phyloP scores from a whole-genome alignment of 1,139 yeast genomes.

The Yamadazyma buinensis region DNA sequence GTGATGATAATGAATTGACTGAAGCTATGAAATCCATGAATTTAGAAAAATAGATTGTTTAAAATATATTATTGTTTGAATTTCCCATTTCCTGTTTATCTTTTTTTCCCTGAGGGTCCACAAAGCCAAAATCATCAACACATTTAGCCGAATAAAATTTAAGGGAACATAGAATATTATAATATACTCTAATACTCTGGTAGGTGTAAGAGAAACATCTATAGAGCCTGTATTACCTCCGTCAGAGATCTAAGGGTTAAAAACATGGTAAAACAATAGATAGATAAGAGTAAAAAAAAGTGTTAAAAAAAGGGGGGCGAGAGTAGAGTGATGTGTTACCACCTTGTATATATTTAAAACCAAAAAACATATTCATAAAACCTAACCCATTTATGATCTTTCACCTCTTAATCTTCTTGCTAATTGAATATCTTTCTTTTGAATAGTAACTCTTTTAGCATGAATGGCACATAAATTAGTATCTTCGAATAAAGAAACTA shows the following conservation, averaged over 20 bases:
- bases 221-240: too few species aligned
- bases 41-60: constrained; percentile 9
- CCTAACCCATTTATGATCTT: constrained; percentile 29
- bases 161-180: too few species aligned
- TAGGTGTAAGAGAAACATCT: background rate
- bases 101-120: too few species aligned
- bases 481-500: constrained; percentile 49
- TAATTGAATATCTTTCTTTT: constrained; percentile 52
- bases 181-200: too few species aligned
- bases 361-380: constrained; percentile 1
- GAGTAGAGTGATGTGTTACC: background rate
- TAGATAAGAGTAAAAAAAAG: too few species aligned
- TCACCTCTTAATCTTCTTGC: constrained; percentile 56
- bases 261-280: too few species aligned
- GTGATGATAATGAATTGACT: constrained; percentile 12
- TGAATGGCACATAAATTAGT: constrained; percentile 53
- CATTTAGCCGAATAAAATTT: too few species aligned
- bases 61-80: constrained; percentile 13
- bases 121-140: background rate
- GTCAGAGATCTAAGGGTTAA: too few species aligned
- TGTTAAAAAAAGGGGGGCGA: constrained; percentile 1
- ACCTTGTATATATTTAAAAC: constrained; percentile 4
- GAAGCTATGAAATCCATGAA: constrained; percentile 17
- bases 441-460: constrained; percentile 53
- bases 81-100: constrained; percentile 52